A percentile compares a stretch with the other conserved stretches of the same genome.
phyloP scores from a whole-genome alignment of 2,329 filamentous ascomycete genomes.

The Aspergillus eucalypticola region DNA sequence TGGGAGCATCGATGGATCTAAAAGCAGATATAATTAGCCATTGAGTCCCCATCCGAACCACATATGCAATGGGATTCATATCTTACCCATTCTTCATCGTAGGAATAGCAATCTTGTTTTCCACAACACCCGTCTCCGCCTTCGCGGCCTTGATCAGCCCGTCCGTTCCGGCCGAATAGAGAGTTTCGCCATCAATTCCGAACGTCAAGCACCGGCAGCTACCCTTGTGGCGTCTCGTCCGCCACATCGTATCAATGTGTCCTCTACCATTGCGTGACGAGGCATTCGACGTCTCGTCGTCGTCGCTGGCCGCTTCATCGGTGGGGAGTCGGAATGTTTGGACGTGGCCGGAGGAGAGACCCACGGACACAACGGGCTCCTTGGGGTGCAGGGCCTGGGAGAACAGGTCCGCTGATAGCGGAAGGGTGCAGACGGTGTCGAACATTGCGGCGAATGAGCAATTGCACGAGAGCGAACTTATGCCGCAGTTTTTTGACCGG shows the following conservation, averaged over 20 bases:
- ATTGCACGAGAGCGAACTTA: conserved; percentile 1
- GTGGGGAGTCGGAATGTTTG: conserved; percentile 76
- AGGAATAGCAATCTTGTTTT: conserved; percentile 80
- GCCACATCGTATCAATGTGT: conserved; percentile 80
- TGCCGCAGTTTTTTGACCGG: conserved; percentile 6
- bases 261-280: conserved; percentile 64
- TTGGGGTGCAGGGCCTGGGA: conserved; percentile 81
- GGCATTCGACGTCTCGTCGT: conserved; percentile 46
- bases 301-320: conserved; percentile 51
- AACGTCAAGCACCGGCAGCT: conserved; percentile 84
- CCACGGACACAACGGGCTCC: conserved; percentile 81
- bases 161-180: conserved; percentile 63
- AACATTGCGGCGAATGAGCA: conserved; percentile 62
- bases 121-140: conserved; percentile 64
- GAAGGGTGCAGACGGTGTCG: conserved; percentile 87
- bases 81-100: conserved; percentile 43
- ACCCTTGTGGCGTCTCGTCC: conserved; percentile 86
- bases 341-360: conserved; percentile 81
- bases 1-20: conserved; percentile 67
- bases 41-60: neutral
- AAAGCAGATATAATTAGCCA: conserved; percentile 8
- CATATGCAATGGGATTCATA: neutral
- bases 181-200: conserved; percentile 71
- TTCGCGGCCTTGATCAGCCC: conserved; percentile 64
- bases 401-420: conserved; percentile 84